These are phyloP conservation scores for Hymenoscyphus scutula DNA, from an alignment of 2,329 filamentous ascomycete genomes.

Conservation along the genomic window DNA sequence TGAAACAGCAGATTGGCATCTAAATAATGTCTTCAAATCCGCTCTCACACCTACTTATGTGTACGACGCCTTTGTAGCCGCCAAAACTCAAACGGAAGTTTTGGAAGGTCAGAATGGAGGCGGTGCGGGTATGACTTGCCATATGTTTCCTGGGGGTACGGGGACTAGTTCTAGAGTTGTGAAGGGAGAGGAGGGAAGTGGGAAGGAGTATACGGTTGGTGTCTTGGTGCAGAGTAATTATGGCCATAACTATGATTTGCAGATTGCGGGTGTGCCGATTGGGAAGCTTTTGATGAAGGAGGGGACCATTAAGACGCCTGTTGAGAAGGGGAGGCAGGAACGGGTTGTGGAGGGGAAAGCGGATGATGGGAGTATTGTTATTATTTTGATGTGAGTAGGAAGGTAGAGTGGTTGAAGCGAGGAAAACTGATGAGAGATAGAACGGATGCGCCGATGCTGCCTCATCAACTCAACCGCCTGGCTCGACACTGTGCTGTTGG, in stretches of 20 bases:
- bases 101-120: slow-evolving; percentile 63
- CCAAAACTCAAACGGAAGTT: slow-evolving; percentile 48
- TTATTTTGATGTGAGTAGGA: slow-evolving; percentile 46
- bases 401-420: neutral
- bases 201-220: slow-evolving; percentile 54
- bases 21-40: slow-evolving; percentile 57
- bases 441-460: slow-evolving; percentile 59
- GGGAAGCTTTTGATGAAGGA: slow-evolving; percentile 55
- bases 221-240: slow-evolving; percentile 67
- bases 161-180: slow-evolving; percentile 59
- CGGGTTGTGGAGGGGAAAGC: slow-evolving; percentile 41
- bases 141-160: slow-evolving; percentile 66
- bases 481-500: slow-evolving; percentile 62
- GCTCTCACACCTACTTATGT: slow-evolving; percentile 54
- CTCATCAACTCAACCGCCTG: slow-evolving; percentile 54
- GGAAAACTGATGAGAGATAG: slow-evolving; percentile 14
- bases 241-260: slow-evolving; percentile 53
- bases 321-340: slow-evolving; percentile 22
- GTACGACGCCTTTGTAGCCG: slow-evolving; percentile 51
- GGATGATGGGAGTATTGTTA: slow-evolving; percentile 61
- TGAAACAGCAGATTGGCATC: slow-evolving; percentile 62
- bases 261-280: slow-evolving; percentile 59
- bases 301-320: slow-evolving; percentile 31
- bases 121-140: slow-evolving; percentile 66
- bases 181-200: slow-evolving; percentile 42